phyloP scores from a whole-genome alignment of 345 rosid genomes.

The Turnera subulata region DNA sequence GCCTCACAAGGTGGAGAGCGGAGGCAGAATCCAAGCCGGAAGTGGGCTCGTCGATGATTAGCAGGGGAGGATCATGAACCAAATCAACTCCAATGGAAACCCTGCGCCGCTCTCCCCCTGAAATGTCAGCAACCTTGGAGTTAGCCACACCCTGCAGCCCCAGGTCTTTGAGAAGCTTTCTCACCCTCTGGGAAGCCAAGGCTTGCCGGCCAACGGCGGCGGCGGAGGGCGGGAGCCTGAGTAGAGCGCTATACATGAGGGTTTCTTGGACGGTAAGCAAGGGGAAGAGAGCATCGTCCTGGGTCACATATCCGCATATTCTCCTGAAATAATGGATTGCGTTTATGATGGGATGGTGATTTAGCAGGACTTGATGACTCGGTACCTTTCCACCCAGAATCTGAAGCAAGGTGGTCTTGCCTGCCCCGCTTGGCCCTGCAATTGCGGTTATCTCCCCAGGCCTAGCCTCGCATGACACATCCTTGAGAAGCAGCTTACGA shows the following conservation, averaged over 20 bases:
- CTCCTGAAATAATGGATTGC: conserved; percentile 49
- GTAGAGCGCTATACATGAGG: conserved; percentile 67
- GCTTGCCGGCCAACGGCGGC: conserved; percentile 21
- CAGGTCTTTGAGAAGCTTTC: conserved; percentile 56
- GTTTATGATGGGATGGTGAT: conserved; percentile 52
- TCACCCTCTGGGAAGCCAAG: conserved; percentile 43
- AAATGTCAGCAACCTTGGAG: conserved; percentile 64
- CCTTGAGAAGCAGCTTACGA: conserved; percentile 19
- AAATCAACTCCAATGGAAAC: conserved; percentile 89
- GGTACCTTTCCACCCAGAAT: conserved; percentile 71
- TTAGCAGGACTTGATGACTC: conserved; percentile 60
- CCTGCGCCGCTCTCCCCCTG: conserved; percentile 86
- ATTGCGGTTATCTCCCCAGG: conserved; percentile 29
- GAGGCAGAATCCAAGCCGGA: conserved; percentile 91
- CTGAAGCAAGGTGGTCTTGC: conserved; percentile 70
- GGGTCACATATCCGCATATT: conserved; percentile 75
- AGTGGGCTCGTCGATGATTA: conserved; percentile 92
- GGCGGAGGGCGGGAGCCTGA: conserved; percentile 39
- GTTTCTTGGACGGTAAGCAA: conserved; percentile 85
- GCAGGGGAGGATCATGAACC: conserved; percentile 83
- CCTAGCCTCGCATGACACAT: conserved; percentile 25
- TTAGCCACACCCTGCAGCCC: conserved; percentile 58
- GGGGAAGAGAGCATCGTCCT: conserved; percentile 83
- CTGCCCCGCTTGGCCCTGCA: conserved; percentile 31
- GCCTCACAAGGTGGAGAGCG: conserved; percentile 61